A percentile compares a stretch with the other conserved stretches of the same genome.
phyloP scores from a whole-genome alignment of 2,329 filamentous ascomycete genomes.

The Calonectria fujianensis region DNA sequence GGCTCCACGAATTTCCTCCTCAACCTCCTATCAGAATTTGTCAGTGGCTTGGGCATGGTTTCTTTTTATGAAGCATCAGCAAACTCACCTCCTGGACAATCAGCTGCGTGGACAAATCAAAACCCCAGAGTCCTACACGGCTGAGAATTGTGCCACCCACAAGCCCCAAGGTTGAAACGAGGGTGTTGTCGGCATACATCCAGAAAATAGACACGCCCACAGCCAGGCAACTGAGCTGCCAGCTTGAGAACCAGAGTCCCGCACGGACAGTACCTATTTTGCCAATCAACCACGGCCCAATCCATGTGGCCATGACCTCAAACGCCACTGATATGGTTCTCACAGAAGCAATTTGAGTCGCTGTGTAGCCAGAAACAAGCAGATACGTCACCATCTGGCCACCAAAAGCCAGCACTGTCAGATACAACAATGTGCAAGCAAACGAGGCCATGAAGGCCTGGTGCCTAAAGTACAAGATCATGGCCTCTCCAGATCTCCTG shows the following conservation, averaged over 20 bases:
- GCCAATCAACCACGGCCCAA: slow-evolving; percentile 73
- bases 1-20: slow-evolving; percentile 74
- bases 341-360: slow-evolving; percentile 71
- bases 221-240: slow-evolving; percentile 76
- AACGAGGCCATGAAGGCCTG: slow-evolving; percentile 77
- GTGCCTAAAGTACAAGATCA: slow-evolving; percentile 70
- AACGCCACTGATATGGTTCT: slow-evolving; percentile 72
- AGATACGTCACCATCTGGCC: slow-evolving; percentile 81
- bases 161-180: slow-evolving; percentile 68
- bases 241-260: slow-evolving; percentile 82
- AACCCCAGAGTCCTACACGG: slow-evolving; percentile 77
- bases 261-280: slow-evolving; percentile 76
- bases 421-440: slow-evolving; percentile 75
- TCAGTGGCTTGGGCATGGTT: slow-evolving; percentile 14
- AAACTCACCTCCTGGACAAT: slow-evolving; percentile 75
- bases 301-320: slow-evolving; percentile 77
- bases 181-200: slow-evolving; percentile 47
- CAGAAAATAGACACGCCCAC: slow-evolving; percentile 67
- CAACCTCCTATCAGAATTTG: slow-evolving; percentile 67
- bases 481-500: slow-evolving; percentile 43
- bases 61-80: not conserved
- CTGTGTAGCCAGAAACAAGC: slow-evolving; percentile 70
- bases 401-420: slow-evolving; percentile 76
- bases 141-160: slow-evolving; percentile 72
- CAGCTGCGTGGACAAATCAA: slow-evolving; percentile 76